A percentile compares a stretch with the other conserved stretches of the same genome.
Evolutionary conservation across 768 basidiomycete species (phyloP).

Genomic region (Rubroboletus satanas): DNA sequence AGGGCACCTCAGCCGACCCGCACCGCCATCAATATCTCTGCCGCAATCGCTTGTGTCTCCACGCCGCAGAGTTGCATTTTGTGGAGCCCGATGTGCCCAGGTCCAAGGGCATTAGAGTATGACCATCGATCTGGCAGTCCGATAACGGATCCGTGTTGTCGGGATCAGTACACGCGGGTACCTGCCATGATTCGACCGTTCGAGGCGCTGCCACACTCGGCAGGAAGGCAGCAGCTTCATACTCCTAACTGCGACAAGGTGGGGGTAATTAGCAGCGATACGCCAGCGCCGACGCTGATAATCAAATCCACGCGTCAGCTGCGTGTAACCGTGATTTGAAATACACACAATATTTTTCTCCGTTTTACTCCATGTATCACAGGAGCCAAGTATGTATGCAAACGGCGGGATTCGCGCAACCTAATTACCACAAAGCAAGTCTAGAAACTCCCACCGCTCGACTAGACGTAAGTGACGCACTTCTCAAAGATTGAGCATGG

Average conservation of each 20-base stretch:
- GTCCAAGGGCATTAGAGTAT: slow-evolving; percentile 16
- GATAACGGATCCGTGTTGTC: slow-evolving; percentile 7
- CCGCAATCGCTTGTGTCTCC: background rate
- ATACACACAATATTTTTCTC: background rate
- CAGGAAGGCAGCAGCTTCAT: background rate
- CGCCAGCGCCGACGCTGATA: slow-evolving; percentile 6
- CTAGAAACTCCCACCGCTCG: background rate
- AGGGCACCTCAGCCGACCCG: background rate
- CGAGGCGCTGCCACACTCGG: slow-evolving; percentile 1
- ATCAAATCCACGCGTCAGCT: slow-evolving; percentile 9
- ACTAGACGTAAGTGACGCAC: slow-evolving; percentile 24
- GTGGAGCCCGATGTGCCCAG: slow-evolving; percentile 14
- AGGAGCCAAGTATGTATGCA: background rate
- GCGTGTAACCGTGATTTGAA: slow-evolving; percentile 7
- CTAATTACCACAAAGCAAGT: slow-evolving; percentile 1
- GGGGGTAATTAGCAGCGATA: slow-evolving; percentile 5
- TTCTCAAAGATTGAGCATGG: slow-evolving; percentile 12
- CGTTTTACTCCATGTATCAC: background rate
- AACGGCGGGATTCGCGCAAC: background rate
- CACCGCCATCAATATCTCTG: background rate
- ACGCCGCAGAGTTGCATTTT: background rate
- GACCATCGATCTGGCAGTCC: slow-evolving; percentile 8
- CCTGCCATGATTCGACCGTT: slow-evolving; percentile 8
- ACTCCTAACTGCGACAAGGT: slow-evolving; percentile 13
- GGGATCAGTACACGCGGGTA: slow-evolving; percentile 18